Percentiles rank a stretch among this genome's conserved stretches.
These are phyloP conservation scores for Blastocystis sp. DNA, from an alignment of 352 stramenopile genomes.

Conservation along the genomic window DNA sequence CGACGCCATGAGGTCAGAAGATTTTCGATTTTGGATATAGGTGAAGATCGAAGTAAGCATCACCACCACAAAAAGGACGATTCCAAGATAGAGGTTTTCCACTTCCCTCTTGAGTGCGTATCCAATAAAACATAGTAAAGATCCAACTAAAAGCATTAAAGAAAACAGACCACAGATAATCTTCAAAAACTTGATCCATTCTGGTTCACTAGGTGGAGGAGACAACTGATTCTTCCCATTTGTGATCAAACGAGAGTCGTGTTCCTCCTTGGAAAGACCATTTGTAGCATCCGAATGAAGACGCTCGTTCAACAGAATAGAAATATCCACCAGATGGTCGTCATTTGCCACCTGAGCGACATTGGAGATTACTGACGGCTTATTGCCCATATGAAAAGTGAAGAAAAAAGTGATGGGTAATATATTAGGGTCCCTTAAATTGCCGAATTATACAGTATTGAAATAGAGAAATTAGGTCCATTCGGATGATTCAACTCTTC, in stretches of 20 bases:
- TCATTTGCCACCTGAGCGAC: no score
- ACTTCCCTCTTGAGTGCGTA: slow-evolving; percentile 71
- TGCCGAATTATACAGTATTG: no score
- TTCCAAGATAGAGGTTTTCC: slow-evolving; percentile 75
- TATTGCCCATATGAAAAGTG: no score
- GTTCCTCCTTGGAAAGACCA: background rate
- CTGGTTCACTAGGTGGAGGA: slow-evolving; percentile 68
- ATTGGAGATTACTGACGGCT: no score
- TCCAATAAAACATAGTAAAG: slow-evolving; percentile 74
- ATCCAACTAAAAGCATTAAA: slow-evolving; percentile 74
- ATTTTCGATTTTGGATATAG: slow-evolving; percentile 76
- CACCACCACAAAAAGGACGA: slow-evolving; percentile 75
- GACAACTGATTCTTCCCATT: slow-evolving; percentile 70
- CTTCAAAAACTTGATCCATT: slow-evolving; percentile 75
- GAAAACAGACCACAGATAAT: slow-evolving; percentile 76
- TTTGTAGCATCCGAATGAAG: background rate
- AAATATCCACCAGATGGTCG: background rate
- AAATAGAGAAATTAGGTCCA: no score
- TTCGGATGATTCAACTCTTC: no score
- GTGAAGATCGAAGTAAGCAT: slow-evolving; percentile 75
- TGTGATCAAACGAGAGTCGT: background rate
- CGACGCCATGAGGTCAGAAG: slow-evolving; percentile 74
- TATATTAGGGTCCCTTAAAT: no score
- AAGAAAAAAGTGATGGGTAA: no score
- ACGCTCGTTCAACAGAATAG: slow-evolving; percentile 4